Percentiles rank a stretch among this genome's conserved stretches.
phyloP scores from a whole-genome alignment of 2,329 filamentous ascomycete species.

The Fusarium chuoi region DNA sequence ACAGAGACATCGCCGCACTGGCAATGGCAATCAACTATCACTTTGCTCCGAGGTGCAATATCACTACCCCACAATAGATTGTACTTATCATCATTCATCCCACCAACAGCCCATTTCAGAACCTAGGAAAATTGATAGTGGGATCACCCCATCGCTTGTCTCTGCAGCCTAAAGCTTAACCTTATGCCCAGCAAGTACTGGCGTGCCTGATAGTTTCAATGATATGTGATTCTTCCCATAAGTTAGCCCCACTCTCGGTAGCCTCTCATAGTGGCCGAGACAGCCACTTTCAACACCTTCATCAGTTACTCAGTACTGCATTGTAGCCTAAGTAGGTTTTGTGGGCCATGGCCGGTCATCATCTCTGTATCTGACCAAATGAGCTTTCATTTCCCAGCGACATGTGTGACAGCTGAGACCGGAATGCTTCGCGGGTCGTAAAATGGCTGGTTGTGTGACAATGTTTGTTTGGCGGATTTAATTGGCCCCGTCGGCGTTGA shows the following conservation, averaged over 20 bases:
- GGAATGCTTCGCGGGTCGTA: neutral
- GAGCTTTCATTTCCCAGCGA: neutral
- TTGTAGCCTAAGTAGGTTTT: too few relatives aligned
- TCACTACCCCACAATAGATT: neutral
- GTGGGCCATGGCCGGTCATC: too few relatives aligned
- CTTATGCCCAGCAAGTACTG: neutral
- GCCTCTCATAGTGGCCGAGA: too few relatives aligned
- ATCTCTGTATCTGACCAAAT: too few relatives aligned
- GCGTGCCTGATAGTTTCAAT: neutral
- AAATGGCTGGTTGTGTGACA: neutral
- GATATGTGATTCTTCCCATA: neutral
- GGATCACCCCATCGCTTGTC: neutral
- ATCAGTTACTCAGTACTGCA: neutral
- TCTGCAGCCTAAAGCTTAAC: neutral
- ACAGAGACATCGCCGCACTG: neutral
- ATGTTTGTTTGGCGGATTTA: accelerated
- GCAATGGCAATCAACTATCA: neutral
- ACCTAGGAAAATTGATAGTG: accelerated
- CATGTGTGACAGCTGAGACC: neutral
- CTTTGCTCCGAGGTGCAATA: neutral
- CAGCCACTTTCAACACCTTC: neutral
- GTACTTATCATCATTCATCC: accelerated
- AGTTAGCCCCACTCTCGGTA: neutral
- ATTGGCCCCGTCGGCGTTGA: neutral
- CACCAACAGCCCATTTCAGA: neutral